Base-by-base conservation (phyloP, 306 rosid species). In the Pterocarpus macrocarpus region DNA sequence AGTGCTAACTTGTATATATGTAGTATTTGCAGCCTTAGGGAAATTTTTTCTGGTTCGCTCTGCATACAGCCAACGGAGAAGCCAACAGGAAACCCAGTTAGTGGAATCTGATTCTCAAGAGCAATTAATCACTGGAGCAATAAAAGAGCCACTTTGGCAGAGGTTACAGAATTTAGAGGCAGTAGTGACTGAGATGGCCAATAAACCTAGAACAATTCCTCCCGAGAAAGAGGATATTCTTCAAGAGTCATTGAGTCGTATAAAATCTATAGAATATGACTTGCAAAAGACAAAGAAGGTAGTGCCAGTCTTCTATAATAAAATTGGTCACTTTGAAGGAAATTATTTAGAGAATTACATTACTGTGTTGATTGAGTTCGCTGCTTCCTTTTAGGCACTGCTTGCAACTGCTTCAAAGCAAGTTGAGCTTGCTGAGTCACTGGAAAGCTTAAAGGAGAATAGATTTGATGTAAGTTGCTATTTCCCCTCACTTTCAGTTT, bases 201-300 rank as follows among this genome's bases (percentile, higher is more conserved):
- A 91, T 80, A 95, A 91, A 82, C 97, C 97, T 50, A 86, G 88
- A 34, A 85, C 89, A 85, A 95, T 95, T 83, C 99, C 99, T 83
- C 93, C 81, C 33, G 97, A 95, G 85, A 95, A 95, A 81, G 99
- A 95, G 58, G 83, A 87, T 86, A 91, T 95, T 81, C 97, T 95
- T 90, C 88, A 78, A 13, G 99, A 95, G 86, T 95, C 97, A 32
- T 73, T 95, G 84, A 91, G 76, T 85, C 99, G 99, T n/a, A 95
- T 95, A 64, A 95, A 90, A 78, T 90, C 81, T 39, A 93, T 95
- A 71, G 99, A 95, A 77, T 74, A 89, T 80, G 99, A 95, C 90
- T 88, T 95, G 81, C 99, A 90, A 71, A 95, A 95, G 89, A 95
- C 99, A 52, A 92, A 90, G 85, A 91, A 85, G 86, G 99, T 95